Conservation (phyloP, 176 grass and related monocot genomes). For the Poa annua region DNA sequence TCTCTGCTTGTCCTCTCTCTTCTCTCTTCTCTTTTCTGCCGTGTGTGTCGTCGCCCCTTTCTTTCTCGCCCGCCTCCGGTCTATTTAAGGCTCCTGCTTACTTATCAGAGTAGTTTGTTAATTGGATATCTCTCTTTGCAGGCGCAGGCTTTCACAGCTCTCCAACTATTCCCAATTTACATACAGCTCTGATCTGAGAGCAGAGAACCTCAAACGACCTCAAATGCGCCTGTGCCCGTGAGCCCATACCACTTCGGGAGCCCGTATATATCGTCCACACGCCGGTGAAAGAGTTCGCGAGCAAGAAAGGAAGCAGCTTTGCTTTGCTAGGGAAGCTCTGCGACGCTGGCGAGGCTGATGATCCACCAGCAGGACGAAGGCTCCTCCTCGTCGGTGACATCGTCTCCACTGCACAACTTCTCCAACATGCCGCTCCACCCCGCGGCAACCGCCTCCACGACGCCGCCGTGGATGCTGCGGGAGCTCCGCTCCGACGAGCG, state of each 20-base stretch:
- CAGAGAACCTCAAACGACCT: neutral
- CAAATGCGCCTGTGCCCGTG: slow-evolving; percentile 25
- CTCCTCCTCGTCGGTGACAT: slow-evolving; percentile 76
- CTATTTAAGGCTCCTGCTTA: neutral
- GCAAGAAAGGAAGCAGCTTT: neutral
- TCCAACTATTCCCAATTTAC: slow-evolving; percentile 22
- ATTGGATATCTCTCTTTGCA: slow-evolving; percentile 34
- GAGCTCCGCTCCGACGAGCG: slow-evolving; percentile 90
- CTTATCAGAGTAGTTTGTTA: neutral
- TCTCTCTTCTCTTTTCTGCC: too few relatives aligned
- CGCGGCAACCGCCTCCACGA: neutral
- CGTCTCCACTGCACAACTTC: slow-evolving; percentile 77
- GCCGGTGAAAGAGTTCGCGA: neutral
- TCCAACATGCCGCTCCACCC: slow-evolving; percentile 75
- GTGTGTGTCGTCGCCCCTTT: neutral
- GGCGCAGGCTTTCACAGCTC: slow-evolving; percentile 20
- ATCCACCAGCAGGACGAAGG: slow-evolving; percentile 75
- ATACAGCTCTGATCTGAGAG: neutral
- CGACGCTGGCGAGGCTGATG: slow-evolving; percentile 52
- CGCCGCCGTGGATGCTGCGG: slow-evolving; percentile 46
- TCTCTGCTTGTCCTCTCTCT: slow-evolving; percentile 17
- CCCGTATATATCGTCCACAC: slow-evolving; percentile 27
- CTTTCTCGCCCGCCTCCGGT: neutral
- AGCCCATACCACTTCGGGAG: slow-evolving; percentile 20
- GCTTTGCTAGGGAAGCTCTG: neutral